Evolutionary conservation across 2,329 filamentous ascomycete genomes (phyloP).

Genomic region (Aspergillus novofumigatus): DNA sequence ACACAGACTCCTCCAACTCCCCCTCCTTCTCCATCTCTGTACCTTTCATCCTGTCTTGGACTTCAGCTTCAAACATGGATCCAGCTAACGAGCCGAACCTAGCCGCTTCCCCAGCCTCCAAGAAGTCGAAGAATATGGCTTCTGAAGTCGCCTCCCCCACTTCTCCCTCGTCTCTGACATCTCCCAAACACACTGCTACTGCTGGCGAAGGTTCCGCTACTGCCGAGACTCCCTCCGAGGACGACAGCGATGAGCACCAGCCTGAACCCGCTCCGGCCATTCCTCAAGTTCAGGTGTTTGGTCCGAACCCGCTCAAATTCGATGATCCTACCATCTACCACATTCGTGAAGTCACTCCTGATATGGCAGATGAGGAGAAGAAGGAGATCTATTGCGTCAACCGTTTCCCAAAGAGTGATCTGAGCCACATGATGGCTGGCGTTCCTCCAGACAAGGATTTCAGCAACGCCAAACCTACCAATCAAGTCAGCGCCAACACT

Average conservation of each 20-base stretch:
- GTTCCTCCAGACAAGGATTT: conserved; percentile 92
- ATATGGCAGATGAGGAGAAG: conserved; percentile 79
- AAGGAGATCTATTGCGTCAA: conserved; percentile 85
- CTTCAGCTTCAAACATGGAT: neutral
- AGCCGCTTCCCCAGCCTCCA: conserved; percentile 36
- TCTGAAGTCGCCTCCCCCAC: conserved; percentile 37
- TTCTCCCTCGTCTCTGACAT: conserved; percentile 40
- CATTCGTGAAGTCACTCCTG: conserved; percentile 68
- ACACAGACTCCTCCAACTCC: conserved; percentile 9
- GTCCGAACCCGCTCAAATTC: conserved; percentile 86
- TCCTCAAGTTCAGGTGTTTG: conserved; percentile 79
- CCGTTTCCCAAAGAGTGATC: conserved; percentile 72
- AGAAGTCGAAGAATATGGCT: conserved; percentile 34
- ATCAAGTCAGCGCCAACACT: conserved; percentile 89
- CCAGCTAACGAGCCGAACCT: conserved; percentile 10
- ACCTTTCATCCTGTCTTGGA: conserved; percentile 3
- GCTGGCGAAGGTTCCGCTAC: conserved; percentile 59
- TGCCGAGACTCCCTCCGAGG: conserved; percentile 60
- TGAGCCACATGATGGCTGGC: conserved; percentile 81
- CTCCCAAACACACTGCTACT: conserved; percentile 36
- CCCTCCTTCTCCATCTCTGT: neutral
- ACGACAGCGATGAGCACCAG: conserved; percentile 55
- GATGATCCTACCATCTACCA: conserved; percentile 91
- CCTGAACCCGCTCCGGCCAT: conserved; percentile 58
- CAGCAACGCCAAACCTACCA: conserved; percentile 85